phyloP scores from a whole-genome alignment of 2,329 filamentous ascomycete species.

The Pseudogymnoascus sp. region DNA sequence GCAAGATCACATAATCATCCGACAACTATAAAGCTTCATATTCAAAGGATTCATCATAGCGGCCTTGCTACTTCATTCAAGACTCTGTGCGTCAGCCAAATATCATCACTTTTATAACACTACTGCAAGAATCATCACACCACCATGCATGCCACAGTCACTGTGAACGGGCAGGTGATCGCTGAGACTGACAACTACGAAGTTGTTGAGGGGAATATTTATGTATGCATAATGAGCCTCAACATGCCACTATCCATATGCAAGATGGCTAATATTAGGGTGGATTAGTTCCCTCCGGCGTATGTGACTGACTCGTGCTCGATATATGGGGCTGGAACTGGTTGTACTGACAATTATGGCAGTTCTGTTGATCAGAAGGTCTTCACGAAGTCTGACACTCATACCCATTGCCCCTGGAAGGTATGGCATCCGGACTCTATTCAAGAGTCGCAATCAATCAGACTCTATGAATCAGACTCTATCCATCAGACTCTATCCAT shows the following conservation, averaged over 20 bases:
- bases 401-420: constrained; percentile 38
- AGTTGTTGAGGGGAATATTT: constrained; percentile 40
- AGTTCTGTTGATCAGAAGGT: constrained; percentile 32
- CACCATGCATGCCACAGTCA: constrained; percentile 23
- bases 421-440: neutral
- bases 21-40: neutral
- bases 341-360: constrained; percentile 13
- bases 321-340: neutral
- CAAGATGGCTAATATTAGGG: neutral
- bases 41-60: neutral
- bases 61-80: neutral
- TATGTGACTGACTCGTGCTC: constrained; percentile 17
- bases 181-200: constrained; percentile 38
- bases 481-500: neutral
- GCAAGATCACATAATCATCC: neutral
- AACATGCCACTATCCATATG: neutral
- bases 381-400: constrained; percentile 33
- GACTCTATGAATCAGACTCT: neutral
- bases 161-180: constrained; percentile 36
- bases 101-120: neutral
- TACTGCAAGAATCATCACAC: neutral
- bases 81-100: neutral
- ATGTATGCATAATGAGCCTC: constrained; percentile 26
- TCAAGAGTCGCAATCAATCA: neutral
- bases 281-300: constrained; percentile 29